These are phyloP conservation scores for Nannochloris sp. DNA, from an alignment of 139 green algal genomes.

Conservation along the genomic window DNA sequence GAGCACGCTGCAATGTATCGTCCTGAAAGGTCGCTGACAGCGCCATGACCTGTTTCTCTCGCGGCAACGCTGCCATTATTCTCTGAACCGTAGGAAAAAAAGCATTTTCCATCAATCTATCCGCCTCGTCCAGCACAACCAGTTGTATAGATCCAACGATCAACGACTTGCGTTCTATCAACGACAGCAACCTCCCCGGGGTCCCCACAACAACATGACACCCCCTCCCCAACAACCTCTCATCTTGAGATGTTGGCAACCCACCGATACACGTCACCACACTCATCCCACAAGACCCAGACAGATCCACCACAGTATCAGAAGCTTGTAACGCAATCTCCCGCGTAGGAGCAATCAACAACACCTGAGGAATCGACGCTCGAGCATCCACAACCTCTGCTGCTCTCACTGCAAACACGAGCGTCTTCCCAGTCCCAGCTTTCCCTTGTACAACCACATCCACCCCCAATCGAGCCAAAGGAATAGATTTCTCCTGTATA, in stretches of 20 bases:
- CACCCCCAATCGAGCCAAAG: slow-evolving; percentile 50
- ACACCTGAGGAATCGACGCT: slow-evolving; percentile 37
- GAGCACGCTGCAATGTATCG: slow-evolving; percentile 39
- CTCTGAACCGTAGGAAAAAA: slow-evolving; percentile 23
- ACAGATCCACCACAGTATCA: slow-evolving; percentile 36
- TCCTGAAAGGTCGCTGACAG: slow-evolving; percentile 63
- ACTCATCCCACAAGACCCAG: slow-evolving; percentile 18
- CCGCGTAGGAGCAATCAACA: slow-evolving; percentile 69
- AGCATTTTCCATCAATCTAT: slow-evolving; percentile 53
- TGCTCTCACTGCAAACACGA: slow-evolving; percentile 51
- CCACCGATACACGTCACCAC: slow-evolving; percentile 55
- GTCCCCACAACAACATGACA: slow-evolving; percentile 70
- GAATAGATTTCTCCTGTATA: slow-evolving; percentile 64
- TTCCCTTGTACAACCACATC: slow-evolving; percentile 82
- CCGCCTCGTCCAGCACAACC: slow-evolving; percentile 77
- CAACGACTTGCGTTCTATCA: slow-evolving; percentile 44
- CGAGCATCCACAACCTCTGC: slow-evolving; percentile 42
- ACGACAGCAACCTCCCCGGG: slow-evolving; percentile 53
- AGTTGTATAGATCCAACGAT: slow-evolving; percentile 10
- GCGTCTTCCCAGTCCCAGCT: slow-evolving; percentile 78
- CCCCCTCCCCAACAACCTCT: slow-evolving; percentile 45
- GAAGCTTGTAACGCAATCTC: slow-evolving; percentile 71
- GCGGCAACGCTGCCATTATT: background rate
- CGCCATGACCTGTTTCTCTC: slow-evolving; percentile 50
- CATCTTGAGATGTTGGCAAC: slow-evolving; percentile 45